Conservation (phyloP, 108 stramenopile species). For the Cyclotella distinguenda region DNA sequence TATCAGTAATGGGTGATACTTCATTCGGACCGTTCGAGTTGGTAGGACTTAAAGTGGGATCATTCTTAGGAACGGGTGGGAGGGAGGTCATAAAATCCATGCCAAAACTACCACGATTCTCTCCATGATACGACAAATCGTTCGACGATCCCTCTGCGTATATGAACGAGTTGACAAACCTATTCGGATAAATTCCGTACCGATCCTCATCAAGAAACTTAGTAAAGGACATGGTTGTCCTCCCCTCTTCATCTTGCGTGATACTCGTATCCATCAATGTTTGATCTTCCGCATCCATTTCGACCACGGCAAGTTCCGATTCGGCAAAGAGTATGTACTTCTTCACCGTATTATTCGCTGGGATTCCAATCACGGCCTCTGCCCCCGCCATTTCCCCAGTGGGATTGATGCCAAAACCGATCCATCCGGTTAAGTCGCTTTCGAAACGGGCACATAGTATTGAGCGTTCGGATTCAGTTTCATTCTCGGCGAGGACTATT, state of each 20-base stretch:
- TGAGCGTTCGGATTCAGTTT: background rate
- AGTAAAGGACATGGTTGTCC: conserved; percentile 59
- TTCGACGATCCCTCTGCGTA: conserved; percentile 48
- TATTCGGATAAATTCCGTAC: conserved; percentile 36
- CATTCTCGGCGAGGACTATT: conserved; percentile 11
- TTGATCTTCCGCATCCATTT: conserved; percentile 40
- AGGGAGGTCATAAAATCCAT: conserved; percentile 1
- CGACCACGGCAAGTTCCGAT: conserved; percentile 5
- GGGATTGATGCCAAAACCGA: conserved; percentile 15
- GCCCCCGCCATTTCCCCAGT: conserved; percentile 17
- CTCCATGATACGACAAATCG: conserved; percentile 42
- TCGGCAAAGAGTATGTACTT: conserved; percentile 22
- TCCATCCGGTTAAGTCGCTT: conserved; percentile 12
- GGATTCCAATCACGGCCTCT: conserved; percentile 25
- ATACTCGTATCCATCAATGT: conserved; percentile 56
- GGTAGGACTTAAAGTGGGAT: too few species aligned
- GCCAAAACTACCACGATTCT: background rate
- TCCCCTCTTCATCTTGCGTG: conserved; percentile 34
- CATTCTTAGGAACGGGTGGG: background rate
- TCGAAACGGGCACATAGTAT: conserved; percentile 31
- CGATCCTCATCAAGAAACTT: conserved; percentile 58
- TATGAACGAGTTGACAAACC: conserved; percentile 48
- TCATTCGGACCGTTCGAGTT: too few species aligned
- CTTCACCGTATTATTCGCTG: conserved; percentile 16
- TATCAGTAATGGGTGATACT: too few species aligned